phyloP scores from a whole-genome alignment of 371 early-diverging fungal species.

The Zancudomyces culisetae region DNA sequence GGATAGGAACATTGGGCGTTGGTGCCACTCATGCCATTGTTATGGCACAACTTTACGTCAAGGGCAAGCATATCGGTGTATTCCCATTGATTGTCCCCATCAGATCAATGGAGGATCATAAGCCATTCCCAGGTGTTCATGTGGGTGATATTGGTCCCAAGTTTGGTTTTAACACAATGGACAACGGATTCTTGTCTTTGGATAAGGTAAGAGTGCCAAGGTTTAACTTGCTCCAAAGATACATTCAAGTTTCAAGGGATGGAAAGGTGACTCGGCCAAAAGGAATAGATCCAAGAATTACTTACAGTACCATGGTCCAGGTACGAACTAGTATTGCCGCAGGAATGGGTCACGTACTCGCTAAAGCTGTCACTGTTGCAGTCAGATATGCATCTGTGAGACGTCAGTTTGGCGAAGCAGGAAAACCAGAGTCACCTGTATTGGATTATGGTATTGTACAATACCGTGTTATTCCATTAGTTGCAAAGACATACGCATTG shows the following conservation, averaged over 20 bases:
- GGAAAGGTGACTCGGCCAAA: slow-evolving; percentile 47
- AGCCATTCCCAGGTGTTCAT: slow-evolving; percentile 53
- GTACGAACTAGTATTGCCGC: slow-evolving; percentile 43
- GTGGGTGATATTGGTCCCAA: slow-evolving; percentile 83
- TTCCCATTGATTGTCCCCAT: slow-evolving; percentile 77
- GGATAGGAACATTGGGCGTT: slow-evolving; percentile 67
- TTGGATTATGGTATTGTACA: slow-evolving; percentile 56
- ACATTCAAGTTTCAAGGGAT: slow-evolving; percentile 42
- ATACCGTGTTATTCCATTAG: slow-evolving; percentile 43
- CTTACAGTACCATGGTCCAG: slow-evolving; percentile 59
- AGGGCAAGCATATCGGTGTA: slow-evolving; percentile 58
- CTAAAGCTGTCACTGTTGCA: slow-evolving; percentile 44
- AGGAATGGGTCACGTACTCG: slow-evolving; percentile 19
- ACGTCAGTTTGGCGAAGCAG: slow-evolving; percentile 29
- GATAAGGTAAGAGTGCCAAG: slow-evolving; percentile 58
- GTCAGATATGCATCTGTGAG: slow-evolving; percentile 44
- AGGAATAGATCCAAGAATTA: slow-evolving; percentile 35
- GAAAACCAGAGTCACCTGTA: slow-evolving; percentile 38
- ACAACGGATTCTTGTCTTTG: slow-evolving; percentile 68
- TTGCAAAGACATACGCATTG: slow-evolving; percentile 50
- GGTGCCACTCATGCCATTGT: slow-evolving; percentile 63
- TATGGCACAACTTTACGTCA: slow-evolving; percentile 62
- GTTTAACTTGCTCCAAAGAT: slow-evolving; percentile 54
- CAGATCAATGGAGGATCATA: slow-evolving; percentile 53
- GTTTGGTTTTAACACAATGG: slow-evolving; percentile 57